Conservation (phyloP, 345 rosid genomes). For the Durio zibethinus region DNA sequence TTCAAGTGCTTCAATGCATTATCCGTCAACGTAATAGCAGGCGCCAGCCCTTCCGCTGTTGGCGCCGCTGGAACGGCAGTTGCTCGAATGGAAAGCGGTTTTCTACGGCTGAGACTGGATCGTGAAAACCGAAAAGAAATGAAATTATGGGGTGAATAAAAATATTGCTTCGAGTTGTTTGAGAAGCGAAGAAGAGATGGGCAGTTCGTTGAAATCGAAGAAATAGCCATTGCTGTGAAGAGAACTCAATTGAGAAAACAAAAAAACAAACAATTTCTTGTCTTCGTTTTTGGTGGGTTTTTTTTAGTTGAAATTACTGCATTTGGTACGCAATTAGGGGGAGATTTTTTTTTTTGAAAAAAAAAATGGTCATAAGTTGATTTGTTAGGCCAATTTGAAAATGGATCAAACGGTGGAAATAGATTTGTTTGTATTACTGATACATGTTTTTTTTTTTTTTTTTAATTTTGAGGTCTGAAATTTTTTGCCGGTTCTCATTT, state of each 20-base stretch:
- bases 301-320: neutral
- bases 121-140: conserved; percentile 37
- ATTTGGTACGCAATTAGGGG: neutral
- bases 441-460: neutral
- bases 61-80: conserved; percentile 46
- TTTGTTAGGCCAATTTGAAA: neutral
- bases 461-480: neutral
- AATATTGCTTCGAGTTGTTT: neutral
- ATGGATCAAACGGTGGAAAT: neutral
- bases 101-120: conserved; percentile 38
- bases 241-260: conserved; percentile 10
- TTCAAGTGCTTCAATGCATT: conserved; percentile 73
- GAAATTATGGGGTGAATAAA: conserved; percentile 22
- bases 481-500: neutral
- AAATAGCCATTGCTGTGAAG: neutral
- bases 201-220: neutral
- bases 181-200: neutral
- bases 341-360: neutral
- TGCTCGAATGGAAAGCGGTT: conserved; percentile 49
- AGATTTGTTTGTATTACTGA: neutral
- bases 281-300: neutral
- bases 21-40: conserved; percentile 77
- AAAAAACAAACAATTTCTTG: neutral
- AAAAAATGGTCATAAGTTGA: neutral
- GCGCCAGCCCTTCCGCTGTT: conserved; percentile 52